Percentiles rank a stretch among this genome's conserved stretches.
These are phyloP conservation scores for Linum tenue DNA, from an alignment of 345 rosid genomes.

Conservation along the genomic window DNA sequence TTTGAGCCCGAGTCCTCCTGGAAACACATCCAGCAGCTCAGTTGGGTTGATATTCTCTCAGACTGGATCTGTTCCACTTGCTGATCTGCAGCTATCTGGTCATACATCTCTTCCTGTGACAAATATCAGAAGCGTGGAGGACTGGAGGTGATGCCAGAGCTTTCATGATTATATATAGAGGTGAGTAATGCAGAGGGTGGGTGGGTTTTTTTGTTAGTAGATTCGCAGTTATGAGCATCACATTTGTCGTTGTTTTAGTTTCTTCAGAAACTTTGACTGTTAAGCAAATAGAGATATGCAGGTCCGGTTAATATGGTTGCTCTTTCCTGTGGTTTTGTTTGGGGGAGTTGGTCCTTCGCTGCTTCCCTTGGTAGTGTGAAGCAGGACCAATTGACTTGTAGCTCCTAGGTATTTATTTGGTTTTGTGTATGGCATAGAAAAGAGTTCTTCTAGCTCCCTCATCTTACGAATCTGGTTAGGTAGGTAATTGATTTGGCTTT, in stretches of 20 bases:
- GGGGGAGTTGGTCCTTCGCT: no score
- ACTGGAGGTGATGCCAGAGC: slow-evolving; percentile 61
- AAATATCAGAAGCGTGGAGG: slow-evolving; percentile 60
- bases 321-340: no score
- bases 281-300: neutral
- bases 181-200: neutral
- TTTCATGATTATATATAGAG: neutral
- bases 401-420: no score
- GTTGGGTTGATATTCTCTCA: slow-evolving; percentile 67
- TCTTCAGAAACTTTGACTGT: neutral
- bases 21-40: slow-evolving; percentile 53
- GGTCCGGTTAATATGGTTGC: no score
- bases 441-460: no score
- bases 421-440: no score
- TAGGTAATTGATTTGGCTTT: no score
- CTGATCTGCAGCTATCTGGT: slow-evolving; percentile 64
- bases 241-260: neutral
- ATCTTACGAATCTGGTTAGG: no score
- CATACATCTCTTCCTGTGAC: slow-evolving; percentile 58
- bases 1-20: slow-evolving; percentile 25
- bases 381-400: no score
- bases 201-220: neutral
- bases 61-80: slow-evolving; percentile 48
- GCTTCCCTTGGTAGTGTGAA: no score
- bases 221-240: neutral